Conservation (phyloP, 345 rosid species). For the Abelmoschus esculentus region DNA sequence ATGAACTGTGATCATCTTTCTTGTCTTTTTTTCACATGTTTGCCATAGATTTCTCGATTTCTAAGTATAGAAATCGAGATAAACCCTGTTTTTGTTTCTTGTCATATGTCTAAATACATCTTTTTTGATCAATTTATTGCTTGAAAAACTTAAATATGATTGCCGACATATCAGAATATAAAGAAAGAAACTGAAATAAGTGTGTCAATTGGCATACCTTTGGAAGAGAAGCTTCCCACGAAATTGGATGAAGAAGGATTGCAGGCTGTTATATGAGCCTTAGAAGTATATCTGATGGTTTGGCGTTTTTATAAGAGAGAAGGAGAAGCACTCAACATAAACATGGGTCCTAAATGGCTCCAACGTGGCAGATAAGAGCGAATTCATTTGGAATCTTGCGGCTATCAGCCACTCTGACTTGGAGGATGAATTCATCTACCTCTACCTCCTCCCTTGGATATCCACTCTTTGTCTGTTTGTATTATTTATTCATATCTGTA, state of each 20-base stretch:
- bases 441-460: not conserved
- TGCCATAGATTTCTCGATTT: not conserved
- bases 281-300: not conserved
- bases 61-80: not conserved
- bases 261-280: not conserved
- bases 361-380: slow-evolving; percentile 55
- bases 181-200: not conserved
- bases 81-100: not conserved
- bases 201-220: not conserved
- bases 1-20: not conserved
- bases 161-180: no score
- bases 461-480: not conserved
- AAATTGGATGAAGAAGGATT: not conserved
- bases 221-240: not conserved
- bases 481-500: not conserved
- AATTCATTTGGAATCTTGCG: slow-evolving; percentile 12
- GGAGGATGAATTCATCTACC: not conserved
- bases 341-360: slow-evolving; percentile 16
- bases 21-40: not conserved
- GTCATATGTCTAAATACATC: not conserved
- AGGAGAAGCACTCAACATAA: slow-evolving; percentile 34
- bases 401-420: slow-evolving; percentile 17
- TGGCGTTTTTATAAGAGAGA: slow-evolving; percentile 27
- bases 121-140: not conserved
- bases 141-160: not conserved